These are phyloP conservation scores for Tuber melanosporum DNA, from an alignment of 495 filamentous ascomycete species.

Conservation along the genomic window DNA sequence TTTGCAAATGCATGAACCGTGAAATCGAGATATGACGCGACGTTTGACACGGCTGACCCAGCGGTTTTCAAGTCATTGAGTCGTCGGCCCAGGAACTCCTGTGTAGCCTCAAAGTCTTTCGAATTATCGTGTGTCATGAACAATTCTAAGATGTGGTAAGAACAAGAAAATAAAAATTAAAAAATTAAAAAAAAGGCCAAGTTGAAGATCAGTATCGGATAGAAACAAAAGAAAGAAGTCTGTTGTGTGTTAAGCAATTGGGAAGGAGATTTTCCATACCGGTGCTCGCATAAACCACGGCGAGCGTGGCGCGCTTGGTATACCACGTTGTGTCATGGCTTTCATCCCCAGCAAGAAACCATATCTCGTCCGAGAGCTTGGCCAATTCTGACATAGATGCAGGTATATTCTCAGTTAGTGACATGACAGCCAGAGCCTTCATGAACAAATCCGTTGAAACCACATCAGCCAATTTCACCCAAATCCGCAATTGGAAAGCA, in stretches of 20 bases:
- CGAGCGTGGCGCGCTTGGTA: constrained; percentile 71
- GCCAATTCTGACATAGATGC: constrained; percentile 73
- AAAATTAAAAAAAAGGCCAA: neutral
- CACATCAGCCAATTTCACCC: constrained; percentile 8
- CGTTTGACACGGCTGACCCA: constrained; percentile 53
- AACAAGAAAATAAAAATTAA: constrained; percentile 11
- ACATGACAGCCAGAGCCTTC: constrained; percentile 84
- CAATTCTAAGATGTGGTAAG: constrained; percentile 50
- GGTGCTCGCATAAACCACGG: constrained; percentile 72
- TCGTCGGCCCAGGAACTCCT: constrained; percentile 67
- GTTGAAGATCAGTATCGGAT: neutral
- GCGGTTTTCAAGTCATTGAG: constrained; percentile 61
- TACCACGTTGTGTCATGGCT: constrained; percentile 85
- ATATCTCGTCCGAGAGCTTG: constrained; percentile 77
- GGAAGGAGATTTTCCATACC: constrained; percentile 23
- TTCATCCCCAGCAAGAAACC: constrained; percentile 71
- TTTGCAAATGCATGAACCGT: constrained; percentile 59
- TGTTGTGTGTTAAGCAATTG: neutral
- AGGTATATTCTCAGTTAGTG: constrained; percentile 67
- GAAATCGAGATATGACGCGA: constrained; percentile 71
- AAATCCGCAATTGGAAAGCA: neutral
- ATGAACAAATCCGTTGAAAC: constrained; percentile 14
- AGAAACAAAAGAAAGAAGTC: neutral
- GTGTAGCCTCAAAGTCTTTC: constrained; percentile 62
- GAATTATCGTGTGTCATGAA: constrained; percentile 86